A percentile compares a stretch with the other conserved stretches of the same genome.
Conservation (phyloP, 192 early-diverging fungal species). For the Coemansia sp. region DNA sequence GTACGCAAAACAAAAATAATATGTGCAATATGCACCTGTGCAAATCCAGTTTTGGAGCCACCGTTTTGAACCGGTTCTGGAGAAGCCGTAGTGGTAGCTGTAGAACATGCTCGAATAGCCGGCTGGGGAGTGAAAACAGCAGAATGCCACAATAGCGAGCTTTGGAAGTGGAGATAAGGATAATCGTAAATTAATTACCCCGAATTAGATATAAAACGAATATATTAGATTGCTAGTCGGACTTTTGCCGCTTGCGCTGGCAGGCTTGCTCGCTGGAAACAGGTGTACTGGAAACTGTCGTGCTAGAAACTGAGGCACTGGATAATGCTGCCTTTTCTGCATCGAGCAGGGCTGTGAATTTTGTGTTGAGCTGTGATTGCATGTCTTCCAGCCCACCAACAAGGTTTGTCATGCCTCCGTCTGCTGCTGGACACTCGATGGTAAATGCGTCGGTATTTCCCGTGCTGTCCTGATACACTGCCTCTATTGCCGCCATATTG, state of each 20-base stretch:
- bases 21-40: too few species aligned
- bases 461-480: constrained; percentile 12
- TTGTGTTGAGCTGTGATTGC: constrained; percentile 31
- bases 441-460: constrained; percentile 12
- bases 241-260: constrained; percentile 5
- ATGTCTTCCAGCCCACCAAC: constrained; percentile 20
- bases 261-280: background rate
- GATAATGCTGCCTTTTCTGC: constrained; percentile 20
- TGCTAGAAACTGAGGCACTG: background rate
- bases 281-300: background rate
- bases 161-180: background rate
- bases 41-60: too few species aligned
- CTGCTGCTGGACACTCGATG: constrained; percentile 1
- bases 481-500: constrained; percentile 13
- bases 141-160: background rate
- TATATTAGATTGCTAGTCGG: background rate
- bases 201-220: too few species aligned
- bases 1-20: too few species aligned
- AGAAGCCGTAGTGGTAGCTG: too few species aligned
- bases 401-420: constrained; percentile 6
- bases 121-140: background rate
- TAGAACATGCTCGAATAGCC: background rate
- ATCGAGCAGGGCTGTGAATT: constrained; percentile 28
- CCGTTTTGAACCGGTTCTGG: too few species aligned
- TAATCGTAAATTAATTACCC: background rate